Evolutionary conservation across 2,329 filamentous ascomycete species (phyloP).

Genomic region (Phialophora verrucosa): DNA sequence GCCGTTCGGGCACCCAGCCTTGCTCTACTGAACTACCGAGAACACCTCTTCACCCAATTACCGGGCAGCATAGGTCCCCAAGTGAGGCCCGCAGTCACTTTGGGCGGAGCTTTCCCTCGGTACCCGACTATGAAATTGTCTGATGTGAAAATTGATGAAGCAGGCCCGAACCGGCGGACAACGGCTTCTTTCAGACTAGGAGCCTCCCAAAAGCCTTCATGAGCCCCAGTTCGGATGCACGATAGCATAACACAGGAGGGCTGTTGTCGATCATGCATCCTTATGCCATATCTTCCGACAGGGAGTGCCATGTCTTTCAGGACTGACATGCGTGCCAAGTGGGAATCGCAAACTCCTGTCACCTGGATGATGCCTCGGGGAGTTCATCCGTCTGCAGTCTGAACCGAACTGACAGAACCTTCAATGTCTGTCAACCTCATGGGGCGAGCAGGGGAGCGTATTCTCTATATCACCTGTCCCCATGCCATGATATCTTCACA

Average conservation of each 20-base stretch:
- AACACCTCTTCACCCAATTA: not conserved
- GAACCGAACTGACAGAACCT: not conserved
- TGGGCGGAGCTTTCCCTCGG: not conserved
- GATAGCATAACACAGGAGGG: not conserved
- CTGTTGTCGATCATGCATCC: not conserved
- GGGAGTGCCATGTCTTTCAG: slow-evolving; percentile 57
- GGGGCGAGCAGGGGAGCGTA: not conserved
- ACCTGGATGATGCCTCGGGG: not conserved
- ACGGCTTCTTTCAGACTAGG: not conserved
- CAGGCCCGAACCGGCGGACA: not conserved
- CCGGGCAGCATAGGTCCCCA: not conserved
- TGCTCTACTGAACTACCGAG: not conserved
- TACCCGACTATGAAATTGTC: not conserved
- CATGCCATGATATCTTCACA: not conserved
- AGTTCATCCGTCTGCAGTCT: not conserved
- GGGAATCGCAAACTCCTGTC: not conserved
- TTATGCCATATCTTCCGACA: not conserved
- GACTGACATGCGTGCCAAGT: slow-evolving; percentile 46
- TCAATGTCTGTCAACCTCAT: not conserved
- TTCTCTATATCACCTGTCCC: not conserved
- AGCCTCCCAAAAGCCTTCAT: not conserved
- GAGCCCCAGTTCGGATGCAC: not conserved
- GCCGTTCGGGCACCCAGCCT: not conserved
- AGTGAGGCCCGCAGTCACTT: not conserved
- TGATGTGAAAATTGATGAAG: not conserved